phyloP scores from a whole-genome alignment of 805 yeast species.

The Scheffersomyces coipomensis region DNA sequence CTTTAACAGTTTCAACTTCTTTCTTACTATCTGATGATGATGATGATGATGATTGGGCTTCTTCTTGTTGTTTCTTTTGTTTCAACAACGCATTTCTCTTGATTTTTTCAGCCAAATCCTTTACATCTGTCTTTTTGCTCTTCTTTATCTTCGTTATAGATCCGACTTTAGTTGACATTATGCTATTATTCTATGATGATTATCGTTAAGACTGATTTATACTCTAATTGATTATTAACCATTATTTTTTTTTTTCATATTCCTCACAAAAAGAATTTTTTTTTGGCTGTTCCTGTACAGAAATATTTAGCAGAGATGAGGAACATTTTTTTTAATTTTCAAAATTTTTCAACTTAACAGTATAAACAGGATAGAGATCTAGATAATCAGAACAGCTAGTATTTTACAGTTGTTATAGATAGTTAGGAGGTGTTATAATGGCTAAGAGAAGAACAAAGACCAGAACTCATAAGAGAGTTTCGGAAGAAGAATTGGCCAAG shows the following conservation, averaged over 20 bases:
- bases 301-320: not conserved
- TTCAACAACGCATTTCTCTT: slow-evolving; percentile 29
- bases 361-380: not conserved
- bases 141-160: slow-evolving; percentile 13
- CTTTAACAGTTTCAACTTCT: slow-evolving; percentile 1
- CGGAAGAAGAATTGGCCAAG: slow-evolving; percentile 65
- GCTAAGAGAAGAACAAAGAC: slow-evolving; percentile 57
- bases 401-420: not conserved
- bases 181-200: no score
- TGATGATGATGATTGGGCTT: slow-evolving; percentile 3
- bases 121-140: slow-evolving; percentile 30
- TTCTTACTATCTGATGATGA: slow-evolving; percentile 8
- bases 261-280: not conserved
- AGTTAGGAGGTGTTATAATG: slow-evolving; percentile 17
- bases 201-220: no score
- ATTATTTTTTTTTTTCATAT: no score
- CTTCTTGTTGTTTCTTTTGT: slow-evolving; percentile 13
- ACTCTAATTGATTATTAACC: no score
- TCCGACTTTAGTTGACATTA: not conserved
- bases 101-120: slow-evolving; percentile 58
- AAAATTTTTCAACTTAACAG: not conserved
- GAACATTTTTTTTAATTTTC: not conserved
- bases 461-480: slow-evolving; percentile 75
- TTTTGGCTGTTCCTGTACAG: not conserved
- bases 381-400: no score